These are phyloP conservation scores for Chlorella sp. DNA, from an alignment of 139 green algal species.

Conservation along the genomic window DNA sequence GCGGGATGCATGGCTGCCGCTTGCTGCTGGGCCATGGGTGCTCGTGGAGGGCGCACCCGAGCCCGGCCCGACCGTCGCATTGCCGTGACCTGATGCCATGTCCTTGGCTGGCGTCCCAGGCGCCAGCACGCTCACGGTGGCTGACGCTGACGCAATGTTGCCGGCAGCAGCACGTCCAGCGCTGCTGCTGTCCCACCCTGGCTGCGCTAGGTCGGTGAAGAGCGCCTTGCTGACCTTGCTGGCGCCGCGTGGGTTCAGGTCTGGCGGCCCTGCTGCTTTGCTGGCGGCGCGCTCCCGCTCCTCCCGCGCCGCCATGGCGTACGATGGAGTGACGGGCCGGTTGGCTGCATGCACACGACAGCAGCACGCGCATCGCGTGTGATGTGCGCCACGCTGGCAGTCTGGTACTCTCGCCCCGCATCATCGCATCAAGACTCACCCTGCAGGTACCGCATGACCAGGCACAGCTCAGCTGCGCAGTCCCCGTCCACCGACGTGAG, in stretches of 20 bases:
- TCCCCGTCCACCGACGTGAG: conserved; percentile 12
- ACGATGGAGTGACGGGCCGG: neutral
- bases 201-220: neutral
- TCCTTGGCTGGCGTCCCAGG: neutral
- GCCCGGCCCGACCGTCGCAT: too few relatives aligned
- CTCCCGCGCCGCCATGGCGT: neutral
- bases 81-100: neutral
- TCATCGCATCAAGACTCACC: conserved; percentile 6
- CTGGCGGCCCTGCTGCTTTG: neutral
- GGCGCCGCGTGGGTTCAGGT: neutral
- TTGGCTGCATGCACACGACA: neutral
- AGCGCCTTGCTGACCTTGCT: neutral
- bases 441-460: conserved; percentile 34
- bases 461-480: conserved; percentile 27
- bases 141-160: neutral
- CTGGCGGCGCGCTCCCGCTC: neutral
- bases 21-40: neutral
- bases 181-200: too few relatives aligned
- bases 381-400: neutral
- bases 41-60: neutral
- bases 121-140: neutral
- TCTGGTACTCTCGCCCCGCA: neutral
- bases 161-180: too few relatives aligned
- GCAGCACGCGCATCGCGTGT: neutral
- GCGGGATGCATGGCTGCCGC: neutral